A percentile compares a stretch with the other conserved stretches of the same genome.
Evolutionary conservation across 2,329 filamentous ascomycete species (phyloP).

Genomic region (Neurospora crassa): DNA sequence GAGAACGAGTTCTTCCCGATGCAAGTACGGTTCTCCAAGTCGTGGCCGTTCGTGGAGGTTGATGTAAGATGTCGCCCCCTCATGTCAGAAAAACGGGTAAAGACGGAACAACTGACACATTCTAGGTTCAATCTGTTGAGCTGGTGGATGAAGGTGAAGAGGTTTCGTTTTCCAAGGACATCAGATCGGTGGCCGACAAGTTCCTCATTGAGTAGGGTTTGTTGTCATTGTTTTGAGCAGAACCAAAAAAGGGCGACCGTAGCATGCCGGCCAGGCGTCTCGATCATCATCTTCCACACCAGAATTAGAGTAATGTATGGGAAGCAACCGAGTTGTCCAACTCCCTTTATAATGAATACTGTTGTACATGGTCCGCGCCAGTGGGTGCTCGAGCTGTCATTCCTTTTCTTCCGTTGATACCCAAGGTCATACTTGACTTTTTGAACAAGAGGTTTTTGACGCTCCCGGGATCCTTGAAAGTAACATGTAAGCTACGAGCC

Average conservation of each 20-base stretch:
- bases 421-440: background rate
- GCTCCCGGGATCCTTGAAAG: background rate
- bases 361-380: background rate
- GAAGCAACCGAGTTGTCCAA: background rate
- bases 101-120: conserved; percentile 17
- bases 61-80: conserved; percentile 56
- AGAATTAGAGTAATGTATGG: background rate
- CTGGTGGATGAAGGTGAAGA: conserved; percentile 68
- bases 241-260: background rate
- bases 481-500: background rate
- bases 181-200: conserved; percentile 66
- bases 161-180: conserved; percentile 73
- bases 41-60: conserved; percentile 78
- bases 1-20: conserved; percentile 98
- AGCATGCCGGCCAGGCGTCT: background rate
- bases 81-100: background rate
- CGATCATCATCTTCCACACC: background rate
- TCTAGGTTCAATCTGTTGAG: conserved; percentile 55
- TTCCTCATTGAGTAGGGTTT: conserved; percentile 61
- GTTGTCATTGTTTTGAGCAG: background rate
- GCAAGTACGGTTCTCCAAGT: conserved; percentile 81
- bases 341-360: background rate
- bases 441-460: background rate
- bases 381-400: background rate
- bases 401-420: background rate